Percentiles rank a stretch among this genome's conserved stretches.
Evolutionary conservation across 345 rosid species (phyloP).

Genomic region (Murraya koenigii): DNA sequence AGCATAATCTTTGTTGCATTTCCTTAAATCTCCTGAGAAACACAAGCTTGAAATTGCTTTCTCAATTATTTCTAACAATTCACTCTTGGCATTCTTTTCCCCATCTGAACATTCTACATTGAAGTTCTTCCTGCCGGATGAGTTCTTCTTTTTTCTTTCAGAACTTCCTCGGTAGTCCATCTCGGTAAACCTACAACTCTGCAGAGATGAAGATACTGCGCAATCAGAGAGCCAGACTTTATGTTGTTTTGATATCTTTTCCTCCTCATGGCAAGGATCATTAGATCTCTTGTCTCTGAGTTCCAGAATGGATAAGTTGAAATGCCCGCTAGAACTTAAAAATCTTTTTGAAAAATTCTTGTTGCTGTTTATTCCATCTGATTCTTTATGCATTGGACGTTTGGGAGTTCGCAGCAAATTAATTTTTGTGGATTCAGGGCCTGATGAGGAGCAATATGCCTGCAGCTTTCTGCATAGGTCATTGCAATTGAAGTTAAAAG

Average conservation of each 20-base stretch:
- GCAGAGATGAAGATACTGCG: slow-evolving; percentile 27
- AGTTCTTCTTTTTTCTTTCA: slow-evolving; percentile 29
- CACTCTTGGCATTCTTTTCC: slow-evolving; percentile 35
- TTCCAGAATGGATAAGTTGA: slow-evolving; percentile 43
- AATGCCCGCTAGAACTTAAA: slow-evolving; percentile 30
- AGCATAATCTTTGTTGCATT: slow-evolving; percentile 52
- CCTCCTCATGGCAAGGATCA: slow-evolving; percentile 22
- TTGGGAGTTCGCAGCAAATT: slow-evolving; percentile 20
- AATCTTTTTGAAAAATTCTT: slow-evolving; percentile 30
- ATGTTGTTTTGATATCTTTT: slow-evolving; percentile 26
- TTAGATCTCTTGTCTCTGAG: slow-evolving; percentile 29
- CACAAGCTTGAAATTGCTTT: slow-evolving; percentile 50
- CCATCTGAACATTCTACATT: slow-evolving; percentile 20
- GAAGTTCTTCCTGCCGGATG: slow-evolving; percentile 15
- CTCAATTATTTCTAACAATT: slow-evolving; percentile 52
- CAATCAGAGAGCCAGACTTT: slow-evolving; percentile 38
- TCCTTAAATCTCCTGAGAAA: slow-evolving; percentile 47
- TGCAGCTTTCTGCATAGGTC: slow-evolving; percentile 34
- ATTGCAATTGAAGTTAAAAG: neutral
- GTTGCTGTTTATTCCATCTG: slow-evolving; percentile 16
- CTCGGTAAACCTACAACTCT: slow-evolving; percentile 14
- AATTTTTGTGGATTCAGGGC: slow-evolving; percentile 15
- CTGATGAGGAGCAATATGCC: slow-evolving; percentile 24
- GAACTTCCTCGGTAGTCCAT: slow-evolving; percentile 16
- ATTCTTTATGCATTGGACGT: slow-evolving; percentile 25